Evolutionary conservation across 768 basidiomycete species (phyloP).

Genomic region (Boletus eberwhitei): DNA sequence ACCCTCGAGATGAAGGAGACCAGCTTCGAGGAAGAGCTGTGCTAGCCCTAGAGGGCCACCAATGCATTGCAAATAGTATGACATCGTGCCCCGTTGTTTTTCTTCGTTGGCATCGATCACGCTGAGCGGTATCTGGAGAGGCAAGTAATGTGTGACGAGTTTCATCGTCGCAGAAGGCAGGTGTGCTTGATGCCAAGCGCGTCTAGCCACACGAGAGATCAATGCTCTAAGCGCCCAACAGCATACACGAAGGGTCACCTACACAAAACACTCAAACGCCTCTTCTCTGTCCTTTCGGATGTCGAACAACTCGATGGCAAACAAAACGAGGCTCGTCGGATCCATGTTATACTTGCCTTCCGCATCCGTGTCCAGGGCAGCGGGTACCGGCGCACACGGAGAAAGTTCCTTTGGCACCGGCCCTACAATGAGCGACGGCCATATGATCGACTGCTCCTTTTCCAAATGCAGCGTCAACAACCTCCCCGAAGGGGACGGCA

Average conservation of each 20-base stretch:
- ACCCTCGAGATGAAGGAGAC: constrained; percentile 78
- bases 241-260: constrained; percentile 28
- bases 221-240: not conserved
- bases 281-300: constrained; percentile 72
- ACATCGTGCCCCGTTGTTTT: constrained; percentile 46
- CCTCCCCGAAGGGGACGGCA: constrained; percentile 58
- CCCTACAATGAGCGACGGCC: constrained; percentile 76
- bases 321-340: constrained; percentile 72
- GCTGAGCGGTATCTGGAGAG: constrained; percentile 46
- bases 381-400: constrained; percentile 46
- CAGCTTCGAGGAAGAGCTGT: constrained; percentile 74
- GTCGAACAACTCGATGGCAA: constrained; percentile 68
- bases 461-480: constrained; percentile 78
- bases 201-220: constrained; percentile 39
- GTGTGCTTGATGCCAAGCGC: constrained; percentile 78
- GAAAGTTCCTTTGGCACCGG: constrained; percentile 65
- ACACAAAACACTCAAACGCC: constrained; percentile 82
- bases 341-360: constrained; percentile 83
- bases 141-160: constrained; percentile 70
- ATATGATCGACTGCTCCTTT: constrained; percentile 75
- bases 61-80: constrained; percentile 63
- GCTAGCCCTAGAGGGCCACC: constrained; percentile 68
- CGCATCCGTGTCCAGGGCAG: constrained; percentile 45
- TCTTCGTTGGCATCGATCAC: constrained; percentile 34
- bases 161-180: constrained; percentile 75